A percentile compares a stretch with the other conserved stretches of the same genome.
phyloP scores from a whole-genome alignment of 768 basidiomycete genomes.

The Amylocystis lapponica region DNA sequence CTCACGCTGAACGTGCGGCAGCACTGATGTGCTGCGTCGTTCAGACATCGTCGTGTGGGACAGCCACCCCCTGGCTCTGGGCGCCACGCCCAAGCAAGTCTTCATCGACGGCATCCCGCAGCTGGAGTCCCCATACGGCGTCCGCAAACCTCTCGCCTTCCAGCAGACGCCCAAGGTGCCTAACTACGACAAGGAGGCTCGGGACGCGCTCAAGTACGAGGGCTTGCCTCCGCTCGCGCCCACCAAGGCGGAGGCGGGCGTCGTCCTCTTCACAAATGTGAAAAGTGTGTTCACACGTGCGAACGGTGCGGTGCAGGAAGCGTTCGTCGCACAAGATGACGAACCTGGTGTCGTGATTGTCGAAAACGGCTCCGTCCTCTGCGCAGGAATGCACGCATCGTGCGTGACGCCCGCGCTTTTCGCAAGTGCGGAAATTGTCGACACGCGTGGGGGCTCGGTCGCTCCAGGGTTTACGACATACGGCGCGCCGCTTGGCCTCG shows the following conservation, averaged over 20 bases:
- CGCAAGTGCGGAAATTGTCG: conserved; percentile 30
- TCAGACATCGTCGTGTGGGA: conserved; percentile 73
- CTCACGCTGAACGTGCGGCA: neutral
- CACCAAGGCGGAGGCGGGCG: conserved; percentile 22
- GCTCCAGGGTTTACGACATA: conserved; percentile 58
- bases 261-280: conserved; percentile 65
- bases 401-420: neutral
- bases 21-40: neutral
- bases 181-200: conserved; percentile 53
- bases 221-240: conserved; percentile 61
- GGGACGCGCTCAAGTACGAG: conserved; percentile 49
- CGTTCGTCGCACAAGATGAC: conserved; percentile 20
- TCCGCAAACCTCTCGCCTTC: conserved; percentile 46
- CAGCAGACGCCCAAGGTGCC: conserved; percentile 53
- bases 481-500: conserved; percentile 60
- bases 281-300: conserved; percentile 39
- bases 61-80: conserved; percentile 70
- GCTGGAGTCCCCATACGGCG: conserved; percentile 38
- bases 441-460: conserved; percentile 63
- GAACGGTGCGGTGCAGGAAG: conserved; percentile 26
- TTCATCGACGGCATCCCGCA: conserved; percentile 85
- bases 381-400: conserved; percentile 33
- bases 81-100: conserved; percentile 75
- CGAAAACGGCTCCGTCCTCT: conserved; percentile 46
- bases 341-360: conserved; percentile 42